Percentiles rank a stretch among this genome's conserved stretches.
These are phyloP conservation scores for Pythium aquatile DNA, from an alignment of 352 stramenopile species.

Conservation along the genomic window DNA sequence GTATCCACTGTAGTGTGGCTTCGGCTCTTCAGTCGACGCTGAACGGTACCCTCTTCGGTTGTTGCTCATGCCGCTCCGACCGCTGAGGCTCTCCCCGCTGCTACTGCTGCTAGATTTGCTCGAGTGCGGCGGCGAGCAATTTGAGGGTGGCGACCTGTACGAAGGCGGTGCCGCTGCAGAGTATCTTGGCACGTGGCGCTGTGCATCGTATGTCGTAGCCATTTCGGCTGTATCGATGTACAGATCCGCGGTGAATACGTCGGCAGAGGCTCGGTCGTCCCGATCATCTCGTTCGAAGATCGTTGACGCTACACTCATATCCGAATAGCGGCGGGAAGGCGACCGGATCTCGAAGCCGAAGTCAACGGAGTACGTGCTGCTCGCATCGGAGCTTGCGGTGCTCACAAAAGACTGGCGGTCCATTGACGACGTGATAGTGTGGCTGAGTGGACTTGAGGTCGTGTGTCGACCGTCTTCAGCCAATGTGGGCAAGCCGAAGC, in stretches of 20 bases:
- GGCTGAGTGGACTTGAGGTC: not conserved
- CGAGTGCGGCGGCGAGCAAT: not conserved
- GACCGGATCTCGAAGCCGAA: slow-evolving; percentile 15
- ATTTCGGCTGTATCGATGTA: slow-evolving; percentile 20
- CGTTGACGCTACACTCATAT: slow-evolving; percentile 19
- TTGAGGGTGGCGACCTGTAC: not conserved
- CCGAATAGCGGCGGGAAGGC: slow-evolving; percentile 11
- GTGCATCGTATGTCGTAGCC: not conserved
- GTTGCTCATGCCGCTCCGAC: not conserved
- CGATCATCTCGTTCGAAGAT: slow-evolving; percentile 15
- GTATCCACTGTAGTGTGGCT: not conserved
- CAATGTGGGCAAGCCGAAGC: not conserved
- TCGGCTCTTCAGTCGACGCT: not conserved
- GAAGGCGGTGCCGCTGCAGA: not conserved
- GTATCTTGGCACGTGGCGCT: not conserved
- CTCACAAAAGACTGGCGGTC: slow-evolving; percentile 12
- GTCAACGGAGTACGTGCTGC: slow-evolving; percentile 13
- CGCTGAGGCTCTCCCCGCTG: not conserved
- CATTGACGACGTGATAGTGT: slow-evolving; percentile 16
- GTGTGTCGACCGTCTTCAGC: not conserved
- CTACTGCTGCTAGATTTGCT: slow-evolving; percentile 3
- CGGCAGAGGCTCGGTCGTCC: not conserved
- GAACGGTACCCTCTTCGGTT: not conserved
- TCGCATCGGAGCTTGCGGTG: not conserved
- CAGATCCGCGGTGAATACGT: slow-evolving; percentile 12